Evolutionary conservation across 1,284 basidiomycete genomes (phyloP), one percentile per base, ranked within the genome.

Genomic region (Retiboletus flavoniger): DNA sequence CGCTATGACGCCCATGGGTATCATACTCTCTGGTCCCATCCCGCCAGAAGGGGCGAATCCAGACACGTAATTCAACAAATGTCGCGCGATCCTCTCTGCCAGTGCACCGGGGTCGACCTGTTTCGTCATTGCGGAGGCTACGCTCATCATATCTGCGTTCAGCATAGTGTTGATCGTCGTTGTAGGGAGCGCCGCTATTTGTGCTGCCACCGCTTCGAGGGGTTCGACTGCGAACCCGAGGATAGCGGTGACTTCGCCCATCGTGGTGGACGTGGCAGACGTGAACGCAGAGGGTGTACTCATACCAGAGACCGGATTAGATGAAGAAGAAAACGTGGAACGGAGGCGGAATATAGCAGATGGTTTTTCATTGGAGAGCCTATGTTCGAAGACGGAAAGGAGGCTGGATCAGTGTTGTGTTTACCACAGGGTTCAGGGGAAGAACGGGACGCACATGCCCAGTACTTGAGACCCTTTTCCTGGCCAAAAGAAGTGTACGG

Each of bases 401-500:
- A 7, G 13, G 42, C 35, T 19, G 36, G 29, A 32, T 59, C 21
- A 45, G 11, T 19, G 28, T 26, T 4, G 1, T 38, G 14, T 19
- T 21, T 17, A 5, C 14, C 9, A 16, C 13, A 24, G 13, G 16
- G 7, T 8, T 16, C 26, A 44, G n/a, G 28, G 53, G 19, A 29
- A 19, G 14, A 3, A 26, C 26, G 4, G 21, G 42, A 53, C 90
- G 67, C 67, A 93, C 93, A 92, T 90, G 65, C 94, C 94, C 21
- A 97, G 77, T 4, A 95, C 72, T 66, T 93, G 90, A 63, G 93
- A 95, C 3, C 92, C 93, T 66, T 85, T 89, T 13, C 89, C 90
- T 1, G 93, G 93, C 85, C 89, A 93, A 64, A 87, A 86, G 66
- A 96, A 89, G 70, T 96, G 93, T 2, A 96, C 91, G 0, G 92